These are phyloP conservation scores for Ramichloridium luteum DNA, from an alignment of 2,329 filamentous ascomycete species.

Conservation along the genomic window DNA sequence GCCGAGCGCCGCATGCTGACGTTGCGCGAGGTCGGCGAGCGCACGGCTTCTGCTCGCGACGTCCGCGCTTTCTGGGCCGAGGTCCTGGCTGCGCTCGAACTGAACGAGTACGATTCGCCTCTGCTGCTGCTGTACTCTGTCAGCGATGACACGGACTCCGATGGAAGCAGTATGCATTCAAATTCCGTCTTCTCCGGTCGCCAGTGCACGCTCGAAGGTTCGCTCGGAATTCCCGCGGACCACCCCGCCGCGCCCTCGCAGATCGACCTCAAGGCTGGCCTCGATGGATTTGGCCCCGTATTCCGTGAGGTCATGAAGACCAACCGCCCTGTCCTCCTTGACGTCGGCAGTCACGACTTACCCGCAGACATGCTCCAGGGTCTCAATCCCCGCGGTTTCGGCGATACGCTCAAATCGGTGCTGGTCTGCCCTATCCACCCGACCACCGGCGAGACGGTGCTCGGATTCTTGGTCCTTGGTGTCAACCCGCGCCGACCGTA, in stretches of 20 bases:
- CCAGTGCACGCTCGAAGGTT: slow-evolving; percentile 57
- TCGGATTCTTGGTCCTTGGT: slow-evolving; percentile 69
- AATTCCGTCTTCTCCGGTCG: slow-evolving; percentile 50
- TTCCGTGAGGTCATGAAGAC: slow-evolving; percentile 64
- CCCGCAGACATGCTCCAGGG: slow-evolving; percentile 53
- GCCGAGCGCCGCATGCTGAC: slow-evolving; percentile 71
- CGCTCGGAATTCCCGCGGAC: slow-evolving; percentile 52
- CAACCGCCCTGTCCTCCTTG: slow-evolving; percentile 54
- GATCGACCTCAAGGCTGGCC: slow-evolving; percentile 58
- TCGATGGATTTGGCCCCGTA: slow-evolving; percentile 62
- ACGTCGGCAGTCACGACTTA: slow-evolving; percentile 52
- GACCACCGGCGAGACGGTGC: slow-evolving; percentile 58
- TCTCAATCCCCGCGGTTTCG: slow-evolving; percentile 58
- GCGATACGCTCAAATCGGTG: slow-evolving; percentile 55
- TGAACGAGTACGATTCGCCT: slow-evolving; percentile 63
- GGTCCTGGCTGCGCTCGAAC: slow-evolving; percentile 55
- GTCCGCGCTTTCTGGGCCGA: slow-evolving; percentile 63
- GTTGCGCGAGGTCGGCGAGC: slow-evolving; percentile 64
- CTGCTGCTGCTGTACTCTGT: slow-evolving; percentile 70
- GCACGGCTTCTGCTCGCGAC: slow-evolving; percentile 58
- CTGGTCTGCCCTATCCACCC: slow-evolving; percentile 71
- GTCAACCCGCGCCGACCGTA: slow-evolving; percentile 68
- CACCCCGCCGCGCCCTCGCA: slow-evolving; percentile 49
- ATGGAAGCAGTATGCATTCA: slow-evolving; percentile 59
- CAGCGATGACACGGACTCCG: slow-evolving; percentile 57